Conservation (phyloP, 352 stramenopile species). For the Phytophthora pseudosyringae region DNA sequence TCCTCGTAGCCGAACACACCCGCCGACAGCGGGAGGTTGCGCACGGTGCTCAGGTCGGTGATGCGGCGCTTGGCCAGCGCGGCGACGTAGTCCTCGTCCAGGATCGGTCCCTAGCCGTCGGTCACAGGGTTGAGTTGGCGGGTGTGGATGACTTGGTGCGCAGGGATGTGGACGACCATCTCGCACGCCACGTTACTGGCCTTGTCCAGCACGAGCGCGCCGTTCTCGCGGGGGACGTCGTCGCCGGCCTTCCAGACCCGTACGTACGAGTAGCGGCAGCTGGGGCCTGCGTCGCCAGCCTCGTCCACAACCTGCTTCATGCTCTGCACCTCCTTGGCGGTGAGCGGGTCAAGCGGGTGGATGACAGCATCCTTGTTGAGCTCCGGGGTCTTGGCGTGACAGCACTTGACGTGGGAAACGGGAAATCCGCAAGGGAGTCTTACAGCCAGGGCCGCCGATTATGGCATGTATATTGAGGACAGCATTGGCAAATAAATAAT, state of each 20-base stretch:
- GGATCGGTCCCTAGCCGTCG: constrained; percentile 45
- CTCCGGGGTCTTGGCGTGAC: constrained; percentile 17
- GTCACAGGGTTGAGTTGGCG: constrained; percentile 34
- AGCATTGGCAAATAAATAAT: too few relatives aligned
- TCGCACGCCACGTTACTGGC: constrained; percentile 28
- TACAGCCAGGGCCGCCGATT: too few relatives aligned
- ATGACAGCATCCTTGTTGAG: constrained; percentile 18
- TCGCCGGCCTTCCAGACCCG: constrained; percentile 32
- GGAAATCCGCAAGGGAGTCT: constrained; percentile 17
- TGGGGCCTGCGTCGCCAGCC: constrained; percentile 30
- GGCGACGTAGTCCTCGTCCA: constrained; percentile 50
- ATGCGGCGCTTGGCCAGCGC: constrained; percentile 42
- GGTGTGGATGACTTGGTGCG: constrained; percentile 31
- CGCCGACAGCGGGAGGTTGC: constrained; percentile 34
- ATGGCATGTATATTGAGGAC: too few relatives aligned
- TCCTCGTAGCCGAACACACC: constrained; percentile 44
- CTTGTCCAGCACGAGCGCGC: constrained; percentile 40
- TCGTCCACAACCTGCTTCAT: constrained; percentile 46
- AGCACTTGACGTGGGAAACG: constrained; percentile 23
- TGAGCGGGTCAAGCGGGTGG: constrained; percentile 51
- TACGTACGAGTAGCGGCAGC: constrained; percentile 53
- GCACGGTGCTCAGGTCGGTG: constrained; percentile 43
- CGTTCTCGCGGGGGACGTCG: constrained; percentile 45
- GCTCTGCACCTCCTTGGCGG: constrained; percentile 35
- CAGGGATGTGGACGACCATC: constrained; percentile 41